A percentile compares a stretch with the other conserved stretches of the same genome.
Conservation (phyloP, 306 rosid species). For the Sicyos baderoa region DNA sequence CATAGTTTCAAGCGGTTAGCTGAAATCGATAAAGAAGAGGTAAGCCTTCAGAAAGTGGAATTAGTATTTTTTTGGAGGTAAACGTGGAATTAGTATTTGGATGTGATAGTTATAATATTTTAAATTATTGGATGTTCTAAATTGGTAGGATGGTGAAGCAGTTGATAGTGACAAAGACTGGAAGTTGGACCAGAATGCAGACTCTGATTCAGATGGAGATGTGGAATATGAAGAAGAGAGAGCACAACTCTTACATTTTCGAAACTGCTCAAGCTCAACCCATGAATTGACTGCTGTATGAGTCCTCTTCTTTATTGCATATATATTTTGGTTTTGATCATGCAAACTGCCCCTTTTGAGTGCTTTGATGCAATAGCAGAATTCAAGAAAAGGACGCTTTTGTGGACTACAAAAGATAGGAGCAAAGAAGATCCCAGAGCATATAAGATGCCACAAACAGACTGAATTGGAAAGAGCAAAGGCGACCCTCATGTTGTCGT, state of each 20-base stretch:
- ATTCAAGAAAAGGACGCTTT: conserved; percentile 61
- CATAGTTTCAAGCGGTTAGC: conserved; percentile 82
- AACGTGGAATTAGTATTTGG: conserved; percentile 11
- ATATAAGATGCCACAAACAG: conserved; percentile 72
- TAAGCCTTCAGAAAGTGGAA: conserved; percentile 18
- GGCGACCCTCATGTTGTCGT: conserved; percentile 71
- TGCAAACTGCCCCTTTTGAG: conserved; percentile 6
- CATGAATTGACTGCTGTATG: conserved; percentile 77
- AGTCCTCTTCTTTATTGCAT: conserved; percentile 19
- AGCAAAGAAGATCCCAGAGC: conserved; percentile 64
- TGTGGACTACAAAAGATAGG: conserved; percentile 87
- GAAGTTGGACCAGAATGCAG: conserved; percentile 41
- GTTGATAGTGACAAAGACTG: conserved; percentile 66
- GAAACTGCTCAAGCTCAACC: conserved; percentile 29
- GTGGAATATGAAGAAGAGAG: conserved; percentile 56
- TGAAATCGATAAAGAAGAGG: conserved; percentile 48
- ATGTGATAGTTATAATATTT: not conserved
- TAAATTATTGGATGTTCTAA: conserved; percentile 18
- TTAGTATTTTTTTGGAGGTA: conserved; percentile 5
- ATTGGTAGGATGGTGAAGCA: conserved; percentile 52
- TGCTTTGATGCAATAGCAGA: conserved; percentile 36
- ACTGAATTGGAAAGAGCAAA: conserved; percentile 90
- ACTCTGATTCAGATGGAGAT: conserved; percentile 67
- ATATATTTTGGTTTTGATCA: conserved; percentile 25
- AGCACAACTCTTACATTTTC: conserved; percentile 31